phyloP scores from a whole-genome alignment of 2,329 filamentous ascomycete genomes.

The Xylaria arbuscula region DNA sequence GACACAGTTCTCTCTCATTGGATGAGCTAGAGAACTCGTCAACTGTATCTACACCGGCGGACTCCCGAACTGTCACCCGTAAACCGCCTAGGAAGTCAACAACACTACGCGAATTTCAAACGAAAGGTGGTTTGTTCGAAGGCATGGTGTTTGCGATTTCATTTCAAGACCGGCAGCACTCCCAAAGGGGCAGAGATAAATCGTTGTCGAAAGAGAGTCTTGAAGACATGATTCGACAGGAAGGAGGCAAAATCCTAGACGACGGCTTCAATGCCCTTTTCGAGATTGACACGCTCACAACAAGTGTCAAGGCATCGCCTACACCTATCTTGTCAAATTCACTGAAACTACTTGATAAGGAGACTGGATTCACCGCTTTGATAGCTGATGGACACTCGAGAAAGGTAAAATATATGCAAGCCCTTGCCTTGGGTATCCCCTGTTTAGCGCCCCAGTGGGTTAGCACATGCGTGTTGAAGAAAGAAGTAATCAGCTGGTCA shows the following conservation, averaged over 20 bases:
- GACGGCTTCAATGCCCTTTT: slow-evolving; percentile 88
- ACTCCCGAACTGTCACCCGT: slow-evolving; percentile 28
- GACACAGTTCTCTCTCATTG: slow-evolving; percentile 57
- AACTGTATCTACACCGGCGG: slow-evolving; percentile 48
- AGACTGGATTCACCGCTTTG: slow-evolving; percentile 81
- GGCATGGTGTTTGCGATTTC: slow-evolving; percentile 92
- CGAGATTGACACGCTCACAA: slow-evolving; percentile 55
- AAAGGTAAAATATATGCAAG: slow-evolving; percentile 93
- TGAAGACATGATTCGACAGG: slow-evolving; percentile 70
- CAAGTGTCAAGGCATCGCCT: slow-evolving; percentile 45
- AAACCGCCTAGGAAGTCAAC: slow-evolving; percentile 42
- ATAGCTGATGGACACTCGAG: slow-evolving; percentile 88
- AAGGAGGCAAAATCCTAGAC: slow-evolving; percentile 78
- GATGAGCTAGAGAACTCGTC: slow-evolving; percentile 61
- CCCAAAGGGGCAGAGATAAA: slow-evolving; percentile 66
- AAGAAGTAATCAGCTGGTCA: slow-evolving; percentile 75
- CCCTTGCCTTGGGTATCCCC: slow-evolving; percentile 87
- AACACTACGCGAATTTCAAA: slow-evolving; percentile 35
- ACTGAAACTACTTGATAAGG: slow-evolving; percentile 65
- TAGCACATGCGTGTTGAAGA: slow-evolving; percentile 72
- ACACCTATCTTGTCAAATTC: slow-evolving; percentile 40
- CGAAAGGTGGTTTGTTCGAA: slow-evolving; percentile 66
- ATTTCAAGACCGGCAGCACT: slow-evolving; percentile 64
- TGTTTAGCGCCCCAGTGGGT: slow-evolving; percentile 88
- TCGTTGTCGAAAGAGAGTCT: slow-evolving; percentile 57